These are phyloP conservation scores for Ogataea parapolymorpha DNA, from an alignment of 805 yeast genomes.

Conservation along the genomic window DNA sequence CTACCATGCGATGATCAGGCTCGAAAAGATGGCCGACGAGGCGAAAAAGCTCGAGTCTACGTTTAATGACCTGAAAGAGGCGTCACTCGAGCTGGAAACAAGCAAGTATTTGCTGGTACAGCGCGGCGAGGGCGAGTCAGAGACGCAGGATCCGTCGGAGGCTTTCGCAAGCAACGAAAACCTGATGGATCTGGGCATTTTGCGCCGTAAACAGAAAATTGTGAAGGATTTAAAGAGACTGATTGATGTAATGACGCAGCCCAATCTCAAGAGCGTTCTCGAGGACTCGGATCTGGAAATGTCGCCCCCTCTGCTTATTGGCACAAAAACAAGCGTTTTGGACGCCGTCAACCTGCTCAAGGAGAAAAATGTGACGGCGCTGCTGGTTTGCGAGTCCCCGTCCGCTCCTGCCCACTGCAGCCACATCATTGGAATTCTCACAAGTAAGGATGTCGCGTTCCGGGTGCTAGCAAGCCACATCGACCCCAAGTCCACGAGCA, in stretches of 20 bases:
- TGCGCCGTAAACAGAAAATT: conserved; percentile 27
- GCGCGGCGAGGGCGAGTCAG: conserved; percentile 13
- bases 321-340: conserved; percentile 35
- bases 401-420: conserved; percentile 22
- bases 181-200: conserved; percentile 26
- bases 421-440: conserved; percentile 43
- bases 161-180: conserved; percentile 20
- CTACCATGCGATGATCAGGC: conserved; percentile 42
- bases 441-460: conserved; percentile 44
- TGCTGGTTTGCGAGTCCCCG: conserved; percentile 35
- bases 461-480: conserved; percentile 37
- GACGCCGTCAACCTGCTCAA: conserved; percentile 40
- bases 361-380: conserved; percentile 39
- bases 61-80: conserved; percentile 28
- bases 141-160: conserved; percentile 13
- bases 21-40: conserved; percentile 39
- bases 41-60: conserved; percentile 34
- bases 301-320: conserved; percentile 34
- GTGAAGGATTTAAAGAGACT: conserved; percentile 35
- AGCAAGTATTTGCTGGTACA: conserved; percentile 20
- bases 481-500: conserved; percentile 36
- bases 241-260: conserved; percentile 40
- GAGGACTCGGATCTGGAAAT: conserved; percentile 25
- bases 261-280: conserved; percentile 34
- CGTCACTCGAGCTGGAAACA: conserved; percentile 16